Conservation (phyloP, 2,329 filamentous ascomycete genomes). For the Curvularia sp. region DNA sequence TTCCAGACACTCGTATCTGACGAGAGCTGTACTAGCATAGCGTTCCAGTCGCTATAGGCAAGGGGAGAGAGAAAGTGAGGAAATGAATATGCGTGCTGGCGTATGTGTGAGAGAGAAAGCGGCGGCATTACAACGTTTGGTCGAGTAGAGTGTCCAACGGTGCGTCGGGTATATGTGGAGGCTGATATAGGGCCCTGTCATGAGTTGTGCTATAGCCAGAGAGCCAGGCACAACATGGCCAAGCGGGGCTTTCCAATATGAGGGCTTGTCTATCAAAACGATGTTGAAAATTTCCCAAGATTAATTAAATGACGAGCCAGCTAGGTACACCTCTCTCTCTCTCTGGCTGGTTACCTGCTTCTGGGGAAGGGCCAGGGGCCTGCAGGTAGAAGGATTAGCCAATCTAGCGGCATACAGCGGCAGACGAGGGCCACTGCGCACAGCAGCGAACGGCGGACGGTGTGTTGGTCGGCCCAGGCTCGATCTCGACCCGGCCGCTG, state of each 20-base stretch:
- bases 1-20: constrained; percentile 15
- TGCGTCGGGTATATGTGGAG: constrained; percentile 39
- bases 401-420: constrained; percentile 12
- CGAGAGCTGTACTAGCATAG: constrained; percentile 1
- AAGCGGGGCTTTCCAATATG: constrained; percentile 15
- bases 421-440: constrained; percentile 12
- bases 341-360: constrained; percentile 3
- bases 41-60: constrained; percentile 29
- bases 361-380: constrained; percentile 6
- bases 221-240: constrained; percentile 11
- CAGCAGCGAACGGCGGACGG: constrained; percentile 8
- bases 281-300: constrained; percentile 20
- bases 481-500: constrained; percentile 24
- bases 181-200: constrained; percentile 28
- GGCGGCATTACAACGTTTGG: constrained; percentile 17
- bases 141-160: constrained; percentile 17
- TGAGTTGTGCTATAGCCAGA: constrained; percentile 12
- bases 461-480: constrained; percentile 23
- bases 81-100: constrained; percentile 11
- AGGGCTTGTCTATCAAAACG: constrained; percentile 22
- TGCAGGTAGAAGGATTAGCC: constrained; percentile 11
- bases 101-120: neutral
- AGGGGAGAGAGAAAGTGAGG: constrained; percentile 7
- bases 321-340: constrained; percentile 12
- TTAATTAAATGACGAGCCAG: constrained; percentile 21